Percentiles rank a stretch among this genome's conserved stretches.
Conservation (phyloP, 441 rosid genomes). For the Theobroma grandiflorum region DNA sequence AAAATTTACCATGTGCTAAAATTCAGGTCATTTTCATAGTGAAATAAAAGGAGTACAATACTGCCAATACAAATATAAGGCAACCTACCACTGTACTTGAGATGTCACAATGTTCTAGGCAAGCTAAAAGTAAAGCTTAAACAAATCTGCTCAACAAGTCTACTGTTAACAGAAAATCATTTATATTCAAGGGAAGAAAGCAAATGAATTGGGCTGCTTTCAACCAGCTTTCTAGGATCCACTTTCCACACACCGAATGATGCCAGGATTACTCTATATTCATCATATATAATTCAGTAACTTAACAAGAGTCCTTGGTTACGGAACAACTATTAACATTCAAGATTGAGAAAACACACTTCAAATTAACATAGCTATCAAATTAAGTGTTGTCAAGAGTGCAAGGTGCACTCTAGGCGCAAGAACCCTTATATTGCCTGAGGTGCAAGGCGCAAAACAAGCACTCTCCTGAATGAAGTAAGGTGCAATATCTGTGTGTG, state of each 20-base stretch:
- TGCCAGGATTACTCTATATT: background rate
- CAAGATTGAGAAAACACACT: background rate
- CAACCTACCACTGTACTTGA: background rate
- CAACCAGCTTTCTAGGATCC: background rate
- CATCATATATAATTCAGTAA: slow-evolving; percentile 1
- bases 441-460: no score
- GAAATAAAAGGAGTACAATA: slow-evolving; percentile 5
- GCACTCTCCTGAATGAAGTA: no score
- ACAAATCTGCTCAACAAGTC: background rate
- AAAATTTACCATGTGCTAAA: background rate
- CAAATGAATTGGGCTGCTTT: background rate
- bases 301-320: background rate
- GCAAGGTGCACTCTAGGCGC: no score
- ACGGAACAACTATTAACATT: background rate
- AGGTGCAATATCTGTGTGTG: no score
- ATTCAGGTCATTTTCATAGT: background rate
- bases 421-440: no score
- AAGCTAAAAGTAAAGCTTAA: background rate
- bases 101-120: background rate
- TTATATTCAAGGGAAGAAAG: background rate
- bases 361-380: background rate
- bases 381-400: no score
- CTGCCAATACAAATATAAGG: background rate
- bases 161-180: background rate
- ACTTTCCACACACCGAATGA: slow-evolving; percentile 14